These are phyloP conservation scores for Kitagawia praeruptora DNA, from an alignment of 129 eudicot species.

Conservation along the genomic window DNA sequence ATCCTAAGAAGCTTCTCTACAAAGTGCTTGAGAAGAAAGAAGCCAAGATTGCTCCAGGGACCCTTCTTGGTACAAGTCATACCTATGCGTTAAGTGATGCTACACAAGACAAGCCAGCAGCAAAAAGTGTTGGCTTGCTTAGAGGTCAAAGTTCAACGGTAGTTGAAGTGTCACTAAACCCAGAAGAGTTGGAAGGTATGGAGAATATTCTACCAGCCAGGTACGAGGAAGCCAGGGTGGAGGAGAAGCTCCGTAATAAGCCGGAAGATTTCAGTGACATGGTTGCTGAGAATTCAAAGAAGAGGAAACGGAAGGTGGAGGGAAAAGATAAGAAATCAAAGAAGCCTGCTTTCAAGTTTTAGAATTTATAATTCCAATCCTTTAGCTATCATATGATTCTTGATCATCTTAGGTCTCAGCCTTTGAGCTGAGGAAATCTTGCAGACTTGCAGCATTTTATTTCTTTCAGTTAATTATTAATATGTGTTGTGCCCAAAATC, in stretches of 20 bases:
- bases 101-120: slow-evolving; percentile 76
- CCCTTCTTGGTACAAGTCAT: slow-evolving; percentile 72
- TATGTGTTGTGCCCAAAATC: too few species aligned
- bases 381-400: background rate
- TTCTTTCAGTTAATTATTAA: too few species aligned
- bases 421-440: background rate
- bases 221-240: slow-evolving; percentile 94
- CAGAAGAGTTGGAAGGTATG: slow-evolving; percentile 86
- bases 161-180: slow-evolving; percentile 85
- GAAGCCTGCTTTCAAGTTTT: slow-evolving; percentile 80
- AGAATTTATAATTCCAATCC: background rate
- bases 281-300: slow-evolving; percentile 93
- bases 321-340: slow-evolving; percentile 73
- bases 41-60: slow-evolving; percentile 87
- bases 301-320: slow-evolving; percentile 76
- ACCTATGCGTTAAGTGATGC: slow-evolving; percentile 74
- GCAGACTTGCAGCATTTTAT: background rate
- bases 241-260: slow-evolving; percentile 75
- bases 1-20: slow-evolving; percentile 85
- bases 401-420: background rate
- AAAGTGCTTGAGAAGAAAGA: slow-evolving; percentile 95
- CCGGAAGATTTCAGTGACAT: slow-evolving; percentile 95
- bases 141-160: slow-evolving; percentile 76
- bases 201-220: slow-evolving; percentile 78
- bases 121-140: slow-evolving; percentile 91